phyloP scores from a whole-genome alignment of 2,329 filamentous ascomycete species.

The Monosporascus sp. region DNA sequence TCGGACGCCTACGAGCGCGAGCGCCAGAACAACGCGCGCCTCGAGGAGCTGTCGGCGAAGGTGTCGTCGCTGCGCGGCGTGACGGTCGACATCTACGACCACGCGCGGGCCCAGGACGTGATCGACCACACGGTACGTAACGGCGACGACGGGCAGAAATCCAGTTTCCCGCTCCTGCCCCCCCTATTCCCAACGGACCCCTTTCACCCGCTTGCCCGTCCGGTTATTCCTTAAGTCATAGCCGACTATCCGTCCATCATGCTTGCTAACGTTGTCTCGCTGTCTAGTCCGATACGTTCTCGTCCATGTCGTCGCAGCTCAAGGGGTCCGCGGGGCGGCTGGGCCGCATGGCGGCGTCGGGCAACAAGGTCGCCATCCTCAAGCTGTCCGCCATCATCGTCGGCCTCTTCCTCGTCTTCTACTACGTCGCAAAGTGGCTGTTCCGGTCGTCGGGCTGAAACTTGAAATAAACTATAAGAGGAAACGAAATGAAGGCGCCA shows the following conservation, averaged over 20 bases:
- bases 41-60: slow-evolving; percentile 85
- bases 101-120: slow-evolving; percentile 79
- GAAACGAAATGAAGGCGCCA: background rate
- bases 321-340: slow-evolving; percentile 79
- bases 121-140: slow-evolving; percentile 73
- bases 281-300: slow-evolving; percentile 78
- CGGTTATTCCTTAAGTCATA: too few species aligned
- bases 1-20: slow-evolving; percentile 75
- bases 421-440: slow-evolving; percentile 63
- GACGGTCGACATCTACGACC: slow-evolving; percentile 97
- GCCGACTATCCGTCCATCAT: too few species aligned
- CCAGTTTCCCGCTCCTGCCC: too few species aligned
- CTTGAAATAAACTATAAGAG: background rate
- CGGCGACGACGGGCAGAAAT: too few species aligned
- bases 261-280: too few species aligned
- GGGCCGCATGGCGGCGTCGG: slow-evolving; percentile 83
- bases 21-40: slow-evolving; percentile 89
- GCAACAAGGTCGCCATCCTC: slow-evolving; percentile 85
- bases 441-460: slow-evolving; percentile 36
- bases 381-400: slow-evolving; percentile 84
- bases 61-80: slow-evolving; percentile 88
- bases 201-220: too few species aligned
- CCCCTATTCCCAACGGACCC: too few species aligned
- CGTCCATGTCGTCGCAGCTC: slow-evolving; percentile 73
- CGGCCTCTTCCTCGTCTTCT: slow-evolving; percentile 66